Evolutionary conservation across 2,329 filamentous ascomycete species (phyloP).

Genomic region (Pestalotiopsis sp.): DNA sequence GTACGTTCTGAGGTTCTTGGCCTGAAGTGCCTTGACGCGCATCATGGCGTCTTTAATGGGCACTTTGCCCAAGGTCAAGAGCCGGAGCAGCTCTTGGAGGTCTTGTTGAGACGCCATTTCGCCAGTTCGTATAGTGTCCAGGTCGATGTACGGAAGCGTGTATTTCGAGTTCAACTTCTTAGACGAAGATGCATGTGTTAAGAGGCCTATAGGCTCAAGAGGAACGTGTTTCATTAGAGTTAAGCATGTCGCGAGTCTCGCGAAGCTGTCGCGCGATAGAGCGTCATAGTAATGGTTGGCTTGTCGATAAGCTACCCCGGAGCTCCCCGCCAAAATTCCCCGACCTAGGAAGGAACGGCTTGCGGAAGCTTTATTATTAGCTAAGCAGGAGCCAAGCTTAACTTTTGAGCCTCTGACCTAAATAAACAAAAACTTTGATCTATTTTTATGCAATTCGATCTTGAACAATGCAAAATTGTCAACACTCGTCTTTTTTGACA

Average conservation of each 20-base stretch:
- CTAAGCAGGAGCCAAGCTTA: too few species aligned
- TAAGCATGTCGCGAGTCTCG: neutral
- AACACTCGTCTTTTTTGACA: neutral
- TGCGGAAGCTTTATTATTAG: too few species aligned
- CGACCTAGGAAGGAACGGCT: too few species aligned
- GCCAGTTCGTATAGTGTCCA: neutral
- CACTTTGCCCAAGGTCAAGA: conserved; percentile 61
- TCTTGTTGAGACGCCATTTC: conserved; percentile 60
- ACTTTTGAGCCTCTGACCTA: too few species aligned
- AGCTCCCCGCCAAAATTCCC: too few species aligned
- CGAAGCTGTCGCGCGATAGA: neutral
- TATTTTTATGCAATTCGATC: too few species aligned
- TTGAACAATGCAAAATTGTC: too few species aligned
- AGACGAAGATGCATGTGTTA: neutral
- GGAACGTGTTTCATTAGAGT: neutral
- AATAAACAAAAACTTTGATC: too few species aligned
- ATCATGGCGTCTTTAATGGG: conserved; percentile 61
- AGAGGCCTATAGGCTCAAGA: neutral
- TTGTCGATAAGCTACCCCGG: neutral
- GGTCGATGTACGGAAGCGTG: neutral
- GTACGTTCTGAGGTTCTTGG: conserved; percentile 59
- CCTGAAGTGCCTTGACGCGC: conserved; percentile 60
- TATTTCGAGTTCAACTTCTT: neutral
- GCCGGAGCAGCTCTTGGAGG: conserved; percentile 62
- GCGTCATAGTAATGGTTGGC: neutral